Base-by-base conservation (phyloP, 371 early-diverging fungal genomes). In the Entomophthora muscae region DNA sequence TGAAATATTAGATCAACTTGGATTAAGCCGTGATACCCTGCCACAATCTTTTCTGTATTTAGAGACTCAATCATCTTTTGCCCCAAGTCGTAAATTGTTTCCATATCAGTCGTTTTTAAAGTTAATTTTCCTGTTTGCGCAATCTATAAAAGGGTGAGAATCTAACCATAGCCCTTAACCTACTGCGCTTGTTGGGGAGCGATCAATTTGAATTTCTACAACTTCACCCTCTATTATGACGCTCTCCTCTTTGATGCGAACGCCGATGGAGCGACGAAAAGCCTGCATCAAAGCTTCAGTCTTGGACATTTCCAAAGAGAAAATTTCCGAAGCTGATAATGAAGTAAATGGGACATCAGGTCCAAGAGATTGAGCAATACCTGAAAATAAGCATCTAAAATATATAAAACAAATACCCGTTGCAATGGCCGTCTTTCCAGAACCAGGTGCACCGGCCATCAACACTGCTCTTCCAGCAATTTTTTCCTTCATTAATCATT, bases 91-190 rank as follows among this genome's bases (percentile, higher is more conserved):
- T 98, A 99, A 57, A 95, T 86, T 24, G 99, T 98, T 75, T 99
- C 99, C 98, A 99, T 98, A 64, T 99, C 99, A 27, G 95, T 95
- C 24, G 99, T 99, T 76, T 99, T 99, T 33, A 99, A 72, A 53
- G 94, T 93, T 64, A 99, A 74, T 72, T 97, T 96, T n/a, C 95
- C 95, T 0, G 92, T 87, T 75, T 93, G 88, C 81, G 84, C 89
- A 84, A 72, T 51, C 32, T 54, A 13, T 30, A 30, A 32, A n/a
- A 32, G 5, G 1, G 22, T 31, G 23, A 22, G 23, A 24, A 52
- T 12, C 23, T 24, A 42, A 33, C 23, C 28, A 63, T 28, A 23
- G 24, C 58, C 2, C 23, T 31, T 0, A 65, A 51, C 83, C 69
- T 82, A 92, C 91, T 24, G 77, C 79, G 3, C 91, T 91, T 3